phyloP scores from a whole-genome alignment of 2,329 filamentous ascomycete species.

The Thielaviopsis euricoi region DNA sequence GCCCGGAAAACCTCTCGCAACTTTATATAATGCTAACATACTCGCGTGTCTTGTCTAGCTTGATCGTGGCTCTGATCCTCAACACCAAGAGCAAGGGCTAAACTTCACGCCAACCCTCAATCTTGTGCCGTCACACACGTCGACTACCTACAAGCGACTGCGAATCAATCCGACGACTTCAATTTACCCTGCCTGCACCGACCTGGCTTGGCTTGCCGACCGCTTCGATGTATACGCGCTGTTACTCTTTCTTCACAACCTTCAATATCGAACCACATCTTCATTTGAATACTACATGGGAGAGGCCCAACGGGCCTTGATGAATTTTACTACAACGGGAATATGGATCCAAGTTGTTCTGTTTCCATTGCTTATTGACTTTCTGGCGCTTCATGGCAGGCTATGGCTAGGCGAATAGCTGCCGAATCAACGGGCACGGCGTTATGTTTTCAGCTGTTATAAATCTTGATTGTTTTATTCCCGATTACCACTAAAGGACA shows the following conservation, averaged over 20 bases:
- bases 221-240: neutral
- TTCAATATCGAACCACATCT: no score
- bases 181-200: neutral
- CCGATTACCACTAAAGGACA: no score
- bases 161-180: neutral
- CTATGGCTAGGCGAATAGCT: neutral
- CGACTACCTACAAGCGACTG: neutral
- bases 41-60: constrained; percentile 31
- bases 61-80: constrained; percentile 85
- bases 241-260: no score
- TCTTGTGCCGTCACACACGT: neutral
- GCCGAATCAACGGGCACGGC: neutral
- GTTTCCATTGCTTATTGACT: no score
- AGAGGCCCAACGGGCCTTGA: no score
- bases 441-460: neutral
- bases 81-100: constrained; percentile 67
- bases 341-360: no score
- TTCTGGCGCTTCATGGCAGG: no score
- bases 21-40: neutral
- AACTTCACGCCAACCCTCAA: constrained; percentile 10
- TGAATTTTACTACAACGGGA: no score
- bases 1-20: neutral
- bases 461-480: no score
- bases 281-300: no score
- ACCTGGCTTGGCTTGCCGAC: neutral